A percentile compares a stretch with the other conserved stretches of the same genome.
Evolutionary conservation across 108 stramenopile genomes (phyloP).

Genomic region (Pseudonitzschia delicatissima): DNA sequence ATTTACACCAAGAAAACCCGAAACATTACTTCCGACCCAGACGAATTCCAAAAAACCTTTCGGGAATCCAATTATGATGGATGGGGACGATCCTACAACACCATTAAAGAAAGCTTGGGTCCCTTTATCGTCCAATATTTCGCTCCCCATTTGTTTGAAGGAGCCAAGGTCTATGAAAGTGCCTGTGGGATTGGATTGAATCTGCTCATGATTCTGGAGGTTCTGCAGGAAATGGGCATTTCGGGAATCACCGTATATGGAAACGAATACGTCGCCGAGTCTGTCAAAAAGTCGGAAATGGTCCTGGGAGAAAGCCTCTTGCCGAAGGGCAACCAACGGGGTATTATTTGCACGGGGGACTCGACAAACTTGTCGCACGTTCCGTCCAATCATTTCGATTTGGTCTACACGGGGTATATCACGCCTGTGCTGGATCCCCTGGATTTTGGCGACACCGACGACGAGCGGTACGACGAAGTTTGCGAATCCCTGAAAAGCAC

Average conservation of each 20-base stretch:
- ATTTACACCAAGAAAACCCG: no score
- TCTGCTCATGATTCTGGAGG: conserved; percentile 33
- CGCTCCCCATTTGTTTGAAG: conserved; percentile 29
- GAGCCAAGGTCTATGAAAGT: conserved; percentile 35
- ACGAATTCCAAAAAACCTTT: conserved; percentile 26
- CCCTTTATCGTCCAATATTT: conserved; percentile 26
- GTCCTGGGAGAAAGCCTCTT: background rate
- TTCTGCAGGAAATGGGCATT: conserved; percentile 20
- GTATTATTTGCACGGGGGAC: conserved; percentile 30
- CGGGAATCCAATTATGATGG: conserved; percentile 15
- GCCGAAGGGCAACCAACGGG: conserved; percentile 24
- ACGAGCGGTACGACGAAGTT: background rate
- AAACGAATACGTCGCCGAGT: conserved; percentile 22
- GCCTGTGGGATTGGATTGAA: conserved; percentile 42
- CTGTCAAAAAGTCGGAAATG: conserved; percentile 16
- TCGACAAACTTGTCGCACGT: conserved; percentile 29
- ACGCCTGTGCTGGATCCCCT: conserved; percentile 21
- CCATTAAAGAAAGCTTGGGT: conserved; percentile 24
- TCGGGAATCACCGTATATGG: conserved; percentile 34
- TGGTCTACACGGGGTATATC: conserved; percentile 52
- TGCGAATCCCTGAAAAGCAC: background rate
- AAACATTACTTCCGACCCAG: background rate
- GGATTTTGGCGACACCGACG: background rate
- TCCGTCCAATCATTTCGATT: conserved; percentile 37
- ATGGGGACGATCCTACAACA: conserved; percentile 33